phyloP scores from a whole-genome alignment of 495 filamentous ascomycete species.

The Aspergillus indologenus region DNA sequence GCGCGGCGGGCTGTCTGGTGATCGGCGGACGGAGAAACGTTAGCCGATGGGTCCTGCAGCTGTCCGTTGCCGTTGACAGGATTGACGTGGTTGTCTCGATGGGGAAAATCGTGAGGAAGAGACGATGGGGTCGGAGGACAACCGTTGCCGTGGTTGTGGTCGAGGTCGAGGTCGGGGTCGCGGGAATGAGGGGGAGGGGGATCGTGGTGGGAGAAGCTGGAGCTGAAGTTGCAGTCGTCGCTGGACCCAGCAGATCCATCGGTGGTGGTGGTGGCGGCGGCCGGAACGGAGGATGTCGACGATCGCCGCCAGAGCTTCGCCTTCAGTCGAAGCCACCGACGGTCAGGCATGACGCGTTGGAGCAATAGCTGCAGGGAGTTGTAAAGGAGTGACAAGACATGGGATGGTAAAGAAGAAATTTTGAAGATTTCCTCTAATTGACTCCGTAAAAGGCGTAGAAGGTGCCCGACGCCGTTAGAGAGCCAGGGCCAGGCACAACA shows the following conservation, averaged over 20 bases:
- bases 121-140: background rate
- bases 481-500: background rate
- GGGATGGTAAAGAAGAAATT: background rate
- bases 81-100: background rate
- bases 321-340: constrained; percentile 37
- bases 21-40: constrained; percentile 10
- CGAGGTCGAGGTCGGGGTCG: constrained; percentile 9
- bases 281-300: constrained; percentile 23
- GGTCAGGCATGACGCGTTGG: constrained; percentile 30
- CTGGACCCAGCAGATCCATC: background rate
- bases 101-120: background rate
- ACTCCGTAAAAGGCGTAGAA: background rate
- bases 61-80: background rate
- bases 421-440: background rate
- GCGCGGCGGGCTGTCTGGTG: constrained; percentile 8
- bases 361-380: constrained; percentile 6
- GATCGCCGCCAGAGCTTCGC: constrained; percentile 41
- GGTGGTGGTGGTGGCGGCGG: constrained; percentile 19
- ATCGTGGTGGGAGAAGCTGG: constrained; percentile 16
- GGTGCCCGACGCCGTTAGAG: background rate
- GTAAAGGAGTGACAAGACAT: constrained; percentile 2
- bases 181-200: too few species aligned
- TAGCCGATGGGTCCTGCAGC: constrained; percentile 6
- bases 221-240: background rate
- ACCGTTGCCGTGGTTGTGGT: constrained; percentile 4